phyloP scores from a whole-genome alignment of 129 eudicot genomes.

The Rutidosis leptorrhynchoides region DNA sequence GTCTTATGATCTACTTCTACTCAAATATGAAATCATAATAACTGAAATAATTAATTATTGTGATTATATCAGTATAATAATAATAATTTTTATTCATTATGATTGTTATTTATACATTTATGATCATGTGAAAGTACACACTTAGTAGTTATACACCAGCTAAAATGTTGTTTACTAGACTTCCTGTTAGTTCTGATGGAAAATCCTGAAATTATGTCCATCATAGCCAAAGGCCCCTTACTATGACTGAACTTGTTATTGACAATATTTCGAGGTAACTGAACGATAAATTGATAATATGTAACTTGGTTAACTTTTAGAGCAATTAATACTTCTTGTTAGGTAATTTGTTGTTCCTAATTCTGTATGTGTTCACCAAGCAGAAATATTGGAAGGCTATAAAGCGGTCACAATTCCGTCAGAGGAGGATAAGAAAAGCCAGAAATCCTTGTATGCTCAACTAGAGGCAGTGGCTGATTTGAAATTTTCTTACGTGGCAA shows the following conservation, averaged over 20 bases:
- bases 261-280: background rate
- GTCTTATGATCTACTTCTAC: slow-evolving; percentile 2
- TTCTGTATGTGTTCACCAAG: slow-evolving; percentile 23
- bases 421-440: slow-evolving; percentile 80
- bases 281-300: background rate
- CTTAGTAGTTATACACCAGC: slow-evolving; percentile 15
- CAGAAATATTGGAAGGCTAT: slow-evolving; percentile 93
- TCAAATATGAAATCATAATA: background rate
- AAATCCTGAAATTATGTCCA: slow-evolving; percentile 1
- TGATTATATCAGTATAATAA: background rate
- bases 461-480: slow-evolving; percentile 94
- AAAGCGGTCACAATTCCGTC: slow-evolving; percentile 65
- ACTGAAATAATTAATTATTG: background rate
- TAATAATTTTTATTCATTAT: too few relatives aligned
- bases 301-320: background rate
- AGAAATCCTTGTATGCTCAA: slow-evolving; percentile 78
- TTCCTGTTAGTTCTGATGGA: slow-evolving; percentile 8
- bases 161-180: slow-evolving; percentile 3
- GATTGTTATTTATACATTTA: too few relatives aligned
- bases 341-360: slow-evolving; percentile 27
- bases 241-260: slow-evolving; percentile 14
- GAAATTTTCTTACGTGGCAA: slow-evolving; percentile 97
- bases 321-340: background rate
- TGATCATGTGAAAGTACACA: slow-evolving; percentile 9
- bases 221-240: slow-evolving; percentile 11